These are phyloP conservation scores for Excoecaria agallocha DNA, from an alignment of 345 rosid species.

Conservation along the genomic window DNA sequence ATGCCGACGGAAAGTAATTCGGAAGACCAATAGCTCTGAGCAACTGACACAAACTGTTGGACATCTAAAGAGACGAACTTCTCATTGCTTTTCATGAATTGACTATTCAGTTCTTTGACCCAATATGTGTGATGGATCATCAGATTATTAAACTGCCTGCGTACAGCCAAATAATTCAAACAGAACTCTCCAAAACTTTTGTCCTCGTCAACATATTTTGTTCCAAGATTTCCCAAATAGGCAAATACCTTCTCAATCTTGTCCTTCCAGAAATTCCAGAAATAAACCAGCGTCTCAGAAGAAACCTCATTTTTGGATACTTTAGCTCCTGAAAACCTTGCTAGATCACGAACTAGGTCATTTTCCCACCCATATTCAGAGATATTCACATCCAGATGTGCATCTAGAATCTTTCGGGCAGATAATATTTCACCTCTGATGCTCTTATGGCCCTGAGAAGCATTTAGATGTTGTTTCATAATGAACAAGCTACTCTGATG, in stretches of 20 bases:
- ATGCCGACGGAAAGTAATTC: constrained; percentile 41
- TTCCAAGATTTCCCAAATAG: constrained; percentile 15
- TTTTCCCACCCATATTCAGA: constrained; percentile 31
- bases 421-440: constrained; percentile 38
- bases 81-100: constrained; percentile 9
- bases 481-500: constrained; percentile 15
- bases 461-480: constrained; percentile 31
- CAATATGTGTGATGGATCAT: constrained; percentile 38
- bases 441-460: constrained; percentile 28
- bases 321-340: constrained; percentile 15
- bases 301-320: constrained; percentile 20
- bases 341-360: constrained; percentile 24
- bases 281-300: constrained; percentile 35
- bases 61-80: constrained; percentile 22
- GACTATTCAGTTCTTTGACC: constrained; percentile 21
- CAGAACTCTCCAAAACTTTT: constrained; percentile 36
- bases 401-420: constrained; percentile 41
- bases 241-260: constrained; percentile 25
- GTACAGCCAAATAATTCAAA: constrained; percentile 46
- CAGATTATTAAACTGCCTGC: constrained; percentile 25
- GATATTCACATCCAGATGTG: constrained; percentile 19
- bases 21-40: constrained; percentile 34
- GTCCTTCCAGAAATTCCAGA: constrained; percentile 49
- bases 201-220: background rate
- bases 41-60: constrained; percentile 31